phyloP scores from a whole-genome alignment of 2,329 filamentous ascomycete genomes.

The Fusarium verrucosum region DNA sequence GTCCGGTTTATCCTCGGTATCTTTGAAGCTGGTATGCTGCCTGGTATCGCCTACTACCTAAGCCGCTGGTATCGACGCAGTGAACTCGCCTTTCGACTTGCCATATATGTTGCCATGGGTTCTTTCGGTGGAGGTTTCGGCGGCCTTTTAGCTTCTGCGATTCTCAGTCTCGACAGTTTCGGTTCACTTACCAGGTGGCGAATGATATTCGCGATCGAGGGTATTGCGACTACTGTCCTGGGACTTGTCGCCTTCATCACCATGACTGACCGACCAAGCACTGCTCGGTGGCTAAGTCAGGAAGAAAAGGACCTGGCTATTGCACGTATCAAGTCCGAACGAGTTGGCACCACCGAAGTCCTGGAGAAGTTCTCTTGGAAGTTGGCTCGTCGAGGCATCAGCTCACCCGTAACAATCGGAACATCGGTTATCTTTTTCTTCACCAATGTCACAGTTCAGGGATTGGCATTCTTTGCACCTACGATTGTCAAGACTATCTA shows the following conservation, averaged over 20 bases:
- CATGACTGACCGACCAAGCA: conserved; percentile 71
- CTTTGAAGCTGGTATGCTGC: conserved; percentile 72
- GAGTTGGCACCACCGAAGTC: conserved; percentile 65
- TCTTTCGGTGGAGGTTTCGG: conserved; percentile 12
- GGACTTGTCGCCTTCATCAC: conserved; percentile 52
- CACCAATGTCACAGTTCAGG: conserved; percentile 72
- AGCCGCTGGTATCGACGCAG: conserved; percentile 67
- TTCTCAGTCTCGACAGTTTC: background rate
- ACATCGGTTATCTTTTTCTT: conserved; percentile 67
- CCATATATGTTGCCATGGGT: conserved; percentile 24
- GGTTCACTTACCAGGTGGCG: conserved; percentile 8
- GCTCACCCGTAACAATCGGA: conserved; percentile 59
- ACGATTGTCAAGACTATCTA: conserved; percentile 73
- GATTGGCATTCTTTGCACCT: conserved; percentile 70
- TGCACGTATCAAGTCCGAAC: conserved; percentile 66
- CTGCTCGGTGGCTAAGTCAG: conserved; percentile 68
- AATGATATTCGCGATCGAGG: conserved; percentile 68
- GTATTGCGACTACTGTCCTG: conserved; percentile 42
- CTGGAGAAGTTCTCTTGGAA: conserved; percentile 23
- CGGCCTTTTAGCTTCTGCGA: conserved; percentile 8
- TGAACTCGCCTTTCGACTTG: conserved; percentile 6
- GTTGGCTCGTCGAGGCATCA: conserved; percentile 9
- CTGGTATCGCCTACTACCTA: conserved; percentile 72
- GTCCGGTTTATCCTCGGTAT: conserved; percentile 68
- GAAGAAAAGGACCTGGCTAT: conserved; percentile 71